These are phyloP conservation scores for Fraxinus paxiana DNA, from an alignment of 305 asterid species.

Conservation along the genomic window DNA sequence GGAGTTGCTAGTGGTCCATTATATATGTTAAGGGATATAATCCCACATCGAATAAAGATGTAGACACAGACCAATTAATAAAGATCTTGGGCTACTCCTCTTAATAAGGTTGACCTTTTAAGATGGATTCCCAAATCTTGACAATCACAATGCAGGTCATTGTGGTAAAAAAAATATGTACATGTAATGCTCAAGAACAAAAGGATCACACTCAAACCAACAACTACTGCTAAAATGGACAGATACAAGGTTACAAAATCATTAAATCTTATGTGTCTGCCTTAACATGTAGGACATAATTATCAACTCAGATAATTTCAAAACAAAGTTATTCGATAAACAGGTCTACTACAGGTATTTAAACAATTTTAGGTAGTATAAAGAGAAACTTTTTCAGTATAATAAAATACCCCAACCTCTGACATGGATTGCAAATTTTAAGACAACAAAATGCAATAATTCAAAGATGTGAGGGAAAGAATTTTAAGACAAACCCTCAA, in stretches of 20 bases:
- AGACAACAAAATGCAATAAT: not conserved
- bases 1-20: no score
- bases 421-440: not conserved
- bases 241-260: not conserved
- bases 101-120: no score
- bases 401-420: not conserved
- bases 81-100: no score
- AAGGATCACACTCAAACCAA: not conserved
- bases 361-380: not conserved
- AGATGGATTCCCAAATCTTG: no score
- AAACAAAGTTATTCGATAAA: not conserved
- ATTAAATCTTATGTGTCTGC: not conserved
- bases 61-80: no score
- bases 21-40: no score
- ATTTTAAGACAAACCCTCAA: slow-evolving; percentile 20
- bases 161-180: not conserved
- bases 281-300: not conserved
- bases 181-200: not conserved
- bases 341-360: not conserved
- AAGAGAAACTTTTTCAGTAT: not conserved
- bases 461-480: not conserved
- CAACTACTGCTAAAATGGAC: not conserved
- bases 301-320: not conserved
- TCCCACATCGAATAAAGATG: no score
- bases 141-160: not conserved